Conservation (phyloP, 805 yeast genomes). For the Saccharomycopsis fodiens region DNA sequence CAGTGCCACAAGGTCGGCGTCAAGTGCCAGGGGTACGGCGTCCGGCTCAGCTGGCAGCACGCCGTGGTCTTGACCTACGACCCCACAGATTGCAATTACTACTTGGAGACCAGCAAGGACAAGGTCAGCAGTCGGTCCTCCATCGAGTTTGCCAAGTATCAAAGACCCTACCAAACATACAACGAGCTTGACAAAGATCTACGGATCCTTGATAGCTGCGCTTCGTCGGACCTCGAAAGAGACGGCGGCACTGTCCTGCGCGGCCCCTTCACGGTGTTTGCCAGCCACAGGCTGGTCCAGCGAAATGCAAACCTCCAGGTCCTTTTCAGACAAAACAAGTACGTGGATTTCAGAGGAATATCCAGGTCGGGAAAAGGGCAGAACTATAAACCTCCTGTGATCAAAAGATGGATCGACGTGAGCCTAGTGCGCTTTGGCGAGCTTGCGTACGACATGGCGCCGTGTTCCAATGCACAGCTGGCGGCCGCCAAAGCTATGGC, state of each 20-base stretch:
- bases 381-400: background rate
- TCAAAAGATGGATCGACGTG: background rate
- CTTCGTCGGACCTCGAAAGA: no score
- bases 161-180: background rate
- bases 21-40: slow-evolving; percentile 10
- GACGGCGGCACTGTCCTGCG: background rate
- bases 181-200: slow-evolving; percentile 9
- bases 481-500: background rate
- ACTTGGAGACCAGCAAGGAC: background rate
- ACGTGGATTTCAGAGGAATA: background rate
- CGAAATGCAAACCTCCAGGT: background rate
- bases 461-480: background rate
- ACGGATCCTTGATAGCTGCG: background rate
- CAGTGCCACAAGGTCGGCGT: slow-evolving; percentile 5
- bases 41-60: slow-evolving; percentile 13
- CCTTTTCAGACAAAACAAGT: background rate
- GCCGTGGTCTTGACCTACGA: background rate
- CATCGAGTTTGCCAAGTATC: slow-evolving; percentile 4
- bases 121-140: slow-evolving; percentile 1
- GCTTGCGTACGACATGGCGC: background rate
- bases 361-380: background rate
- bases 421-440: background rate
- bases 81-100: background rate
- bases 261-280: slow-evolving; percentile 17
- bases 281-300: background rate